Base-by-base conservation (phyloP, 169 alveolate species). In the Plasmodium fragile region DNA sequence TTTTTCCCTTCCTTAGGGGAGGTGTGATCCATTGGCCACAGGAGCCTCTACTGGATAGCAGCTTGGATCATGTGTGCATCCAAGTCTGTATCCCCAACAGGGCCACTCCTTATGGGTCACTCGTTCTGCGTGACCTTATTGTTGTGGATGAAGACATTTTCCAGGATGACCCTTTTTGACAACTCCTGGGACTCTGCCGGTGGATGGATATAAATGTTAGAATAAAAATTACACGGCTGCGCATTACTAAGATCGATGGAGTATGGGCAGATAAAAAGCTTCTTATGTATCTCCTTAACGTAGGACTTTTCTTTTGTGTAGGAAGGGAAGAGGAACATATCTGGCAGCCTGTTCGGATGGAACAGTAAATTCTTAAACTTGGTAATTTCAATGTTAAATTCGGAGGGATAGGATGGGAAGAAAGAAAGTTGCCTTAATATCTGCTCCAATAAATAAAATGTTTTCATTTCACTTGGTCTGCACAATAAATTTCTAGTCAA, bases 381-480 rank as follows among this genome's bases (percentile, higher is more conserved):
- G 11, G 94, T 90, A 32, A 80, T 81, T 59, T 90, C 94, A 16
- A 90, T 90, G 41, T 79, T 90, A 80, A 69, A 90, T 80, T 90
- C 94, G 36, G 94, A 90, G 43, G 94, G 94, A 55, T 90, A 90
- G 22, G 92, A 78, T 11, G 94, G 94, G 32, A 90, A 90, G 34
- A 90, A 80, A 32, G 94, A 80, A 65, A 90, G 91, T 39, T 90
- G 94, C 72, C 92, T 90, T 69, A 90, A 41, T 8, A 90, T 90
- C 53, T 90, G 94, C 73, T 90, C 94, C 43, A 78, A 80, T 79
- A 90, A 90, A 53, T 80, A 90, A 80, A 90, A 90, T 13, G 32
- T 13, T 16, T 90, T 90, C 81, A 80, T 59, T 90, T 90, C 94
- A 71, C 75, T 79, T 8, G 94, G 94, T 80, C 92, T 90, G 53